Evolutionary conservation across 2,329 filamentous ascomycete genomes (phyloP), one percentile per base, ranked within the genome.

Genomic region (Cytospora piceae): DNA sequence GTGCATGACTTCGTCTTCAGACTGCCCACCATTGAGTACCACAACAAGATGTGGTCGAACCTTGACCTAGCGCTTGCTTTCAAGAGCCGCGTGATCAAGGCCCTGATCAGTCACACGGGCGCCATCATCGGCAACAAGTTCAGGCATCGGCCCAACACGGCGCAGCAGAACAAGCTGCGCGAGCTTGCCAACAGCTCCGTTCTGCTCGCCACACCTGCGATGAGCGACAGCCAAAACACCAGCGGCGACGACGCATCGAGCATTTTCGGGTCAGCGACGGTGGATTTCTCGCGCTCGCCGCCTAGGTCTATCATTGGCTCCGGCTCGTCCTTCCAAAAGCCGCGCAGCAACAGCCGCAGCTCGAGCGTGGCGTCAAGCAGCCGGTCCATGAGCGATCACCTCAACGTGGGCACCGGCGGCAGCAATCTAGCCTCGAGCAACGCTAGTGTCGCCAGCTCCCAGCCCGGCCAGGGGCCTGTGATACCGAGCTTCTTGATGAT

Each of bases 1-100:
- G 90, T 99, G 20, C 94, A 99, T 78, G 90, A 98, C 74, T 96
- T 99, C 71, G 95, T 99, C 58, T 99, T 99, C 85, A 89, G 93
- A 39, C 87, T 99, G 79, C 95, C 95, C 4, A 90, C 91, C 2
- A 89, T 99, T 56, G 95, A 99, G 76, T 98, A 97, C 80, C 88
- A 93, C 69, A 99, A 99, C 83, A 99, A 99, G 82, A 98, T 94
- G 11, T 99, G 95, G 95, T 97, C 93, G 8, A 99, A 98, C 75
- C 85, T 99, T 8, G 95, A 99, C 73, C 86, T 99, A 12, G 94
- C 94, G 0, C 83, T 98, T 57, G 91, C 93, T 17, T 84, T 99
- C 62, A 98, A 99, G 80, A 96, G 94, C 75, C 94, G 96, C 56
- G 91, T 98, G 65, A 92, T 97, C 74, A 92, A 93, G 73, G 94